Evolutionary conservation across 2,329 filamentous ascomycete species (phyloP).

Genomic region (Zopfia rhizophila): DNA sequence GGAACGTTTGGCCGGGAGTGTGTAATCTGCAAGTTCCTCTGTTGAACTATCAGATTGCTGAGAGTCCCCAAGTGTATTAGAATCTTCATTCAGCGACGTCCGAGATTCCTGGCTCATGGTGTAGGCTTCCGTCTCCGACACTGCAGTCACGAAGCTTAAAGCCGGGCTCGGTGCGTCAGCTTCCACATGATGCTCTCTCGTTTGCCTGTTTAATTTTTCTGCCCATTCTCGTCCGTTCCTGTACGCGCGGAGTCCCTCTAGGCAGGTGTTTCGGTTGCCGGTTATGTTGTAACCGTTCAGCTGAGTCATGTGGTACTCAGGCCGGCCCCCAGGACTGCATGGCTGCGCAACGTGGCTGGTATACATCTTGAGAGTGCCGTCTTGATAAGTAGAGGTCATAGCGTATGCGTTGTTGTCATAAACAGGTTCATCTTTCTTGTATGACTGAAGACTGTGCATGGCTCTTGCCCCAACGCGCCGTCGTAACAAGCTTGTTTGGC

Average conservation of each 20-base stretch:
- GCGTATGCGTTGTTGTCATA: slow-evolving; percentile 54
- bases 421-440: slow-evolving; percentile 34
- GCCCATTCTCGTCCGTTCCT: slow-evolving; percentile 17
- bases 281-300: slow-evolving; percentile 7
- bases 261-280: slow-evolving; percentile 9
- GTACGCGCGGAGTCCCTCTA: slow-evolving; percentile 12
- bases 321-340: slow-evolving; percentile 34
- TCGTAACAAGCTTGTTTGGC: slow-evolving; percentile 32
- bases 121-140: slow-evolving; percentile 10
- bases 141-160: slow-evolving; percentile 12
- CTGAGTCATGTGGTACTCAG: slow-evolving; percentile 55
- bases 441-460: slow-evolving; percentile 52
- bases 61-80: not conserved
- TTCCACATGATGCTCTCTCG: slow-evolving; percentile 2
- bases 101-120: slow-evolving; percentile 9
- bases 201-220: slow-evolving; percentile 18
- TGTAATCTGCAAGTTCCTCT: slow-evolving; percentile 13
- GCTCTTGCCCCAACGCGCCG: slow-evolving; percentile 42
- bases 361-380: slow-evolving; percentile 50
- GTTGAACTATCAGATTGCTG: slow-evolving; percentile 12
- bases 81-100: slow-evolving; percentile 7
- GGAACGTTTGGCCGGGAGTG: slow-evolving; percentile 18
- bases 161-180: slow-evolving; percentile 3
- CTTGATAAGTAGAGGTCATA: slow-evolving; percentile 51
- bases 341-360: slow-evolving; percentile 49